Percentiles rank a stretch among this genome's conserved stretches.
phyloP scores from a whole-genome alignment of 2,329 filamentous ascomycete species.

The Neurospora sp. region DNA sequence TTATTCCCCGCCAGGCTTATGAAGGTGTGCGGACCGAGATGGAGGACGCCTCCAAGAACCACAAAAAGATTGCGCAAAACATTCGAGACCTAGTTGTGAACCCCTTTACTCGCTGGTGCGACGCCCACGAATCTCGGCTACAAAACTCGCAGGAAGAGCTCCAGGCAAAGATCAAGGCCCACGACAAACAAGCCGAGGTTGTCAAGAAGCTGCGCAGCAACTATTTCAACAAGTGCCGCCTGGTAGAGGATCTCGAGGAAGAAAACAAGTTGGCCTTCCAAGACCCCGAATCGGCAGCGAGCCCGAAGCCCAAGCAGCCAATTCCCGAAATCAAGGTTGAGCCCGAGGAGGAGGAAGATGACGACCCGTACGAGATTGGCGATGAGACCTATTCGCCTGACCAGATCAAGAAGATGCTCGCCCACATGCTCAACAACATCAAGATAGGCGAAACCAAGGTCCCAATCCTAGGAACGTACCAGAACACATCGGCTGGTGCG shows the following conservation, averaged over 20 bases:
- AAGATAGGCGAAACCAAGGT: constrained; percentile 88
- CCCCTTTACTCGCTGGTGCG: constrained; percentile 93
- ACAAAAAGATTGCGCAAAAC: constrained; percentile 92
- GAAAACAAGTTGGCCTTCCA: constrained; percentile 98
- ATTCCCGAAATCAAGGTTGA: constrained; percentile 87
- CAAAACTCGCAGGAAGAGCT: constrained; percentile 93
- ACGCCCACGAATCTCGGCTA: constrained; percentile 82
- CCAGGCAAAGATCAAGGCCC: constrained; percentile 79
- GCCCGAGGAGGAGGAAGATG: constrained; percentile 61
- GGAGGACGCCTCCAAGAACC: constrained; percentile 79
- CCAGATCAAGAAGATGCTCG: constrained; percentile 81
- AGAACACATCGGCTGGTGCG: constrained; percentile 82
- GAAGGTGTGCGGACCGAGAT: constrained; percentile 89
- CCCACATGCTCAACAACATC: constrained; percentile 78
- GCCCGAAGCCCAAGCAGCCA: constrained; percentile 43
- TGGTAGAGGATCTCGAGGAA: constrained; percentile 93
- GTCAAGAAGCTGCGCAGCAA: constrained; percentile 90
- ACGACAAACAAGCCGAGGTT: constrained; percentile 81
- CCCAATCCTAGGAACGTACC: constrained; percentile 87
- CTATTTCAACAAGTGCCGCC: constrained; percentile 97
- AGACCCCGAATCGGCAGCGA: constrained; percentile 54
- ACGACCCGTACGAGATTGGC: constrained; percentile 79
- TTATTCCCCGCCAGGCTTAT: constrained; percentile 57
- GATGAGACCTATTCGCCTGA: constrained; percentile 79
- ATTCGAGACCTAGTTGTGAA: constrained; percentile 93